Base-by-base conservation (phyloP, 2,329 filamentous ascomycete species). In the Penicillium sp. region DNA sequence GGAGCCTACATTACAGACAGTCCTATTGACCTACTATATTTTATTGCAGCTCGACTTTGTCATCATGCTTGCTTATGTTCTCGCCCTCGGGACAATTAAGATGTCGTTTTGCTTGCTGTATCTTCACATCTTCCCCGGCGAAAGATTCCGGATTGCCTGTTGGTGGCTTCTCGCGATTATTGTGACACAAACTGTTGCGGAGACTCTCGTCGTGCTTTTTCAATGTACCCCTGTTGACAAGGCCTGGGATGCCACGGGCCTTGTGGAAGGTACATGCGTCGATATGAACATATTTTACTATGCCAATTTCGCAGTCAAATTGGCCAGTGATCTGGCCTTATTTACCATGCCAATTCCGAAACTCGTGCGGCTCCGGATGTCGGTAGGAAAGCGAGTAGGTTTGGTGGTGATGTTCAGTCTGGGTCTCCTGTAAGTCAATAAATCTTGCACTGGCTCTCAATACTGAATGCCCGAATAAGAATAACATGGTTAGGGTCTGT, bases 151-250 rank as follows among this genome's bases (percentile, higher is more conserved):
- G 2, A 54, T 54, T 8, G 29, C 42, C n/a, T 60, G 54, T 20
- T 60, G 54, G 49, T 39, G 15, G 13, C 7, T 63, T 10, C 44
- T 62, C 8, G 56, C 23, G 18, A 48, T 60, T 4, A 21, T 88
- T 78, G 61, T 88, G 80, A 1, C 84, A 77, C 66, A 86, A 86
- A 1, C 84, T 81, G 65, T 88, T 86, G 5, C 90, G 81, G 1
- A 91, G 85, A 17, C 88, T 86, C 32, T 88, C 83, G 64, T 92
- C 86, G 15, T 83, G 78, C 52, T 62, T 26, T 59, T 62, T 17
- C 60, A 62, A 34, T 62, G 60, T 26, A 45, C 18, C 2, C 60
- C 60, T 4, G 33, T 62, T 21, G 33, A 52, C 27, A 61, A 56
- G 44, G 58, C 60, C 4, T 62, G 60, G 60, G 56, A 59, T 34